Conservation (phyloP, 116 monocot genomes). For the Zostera marina region DNA sequence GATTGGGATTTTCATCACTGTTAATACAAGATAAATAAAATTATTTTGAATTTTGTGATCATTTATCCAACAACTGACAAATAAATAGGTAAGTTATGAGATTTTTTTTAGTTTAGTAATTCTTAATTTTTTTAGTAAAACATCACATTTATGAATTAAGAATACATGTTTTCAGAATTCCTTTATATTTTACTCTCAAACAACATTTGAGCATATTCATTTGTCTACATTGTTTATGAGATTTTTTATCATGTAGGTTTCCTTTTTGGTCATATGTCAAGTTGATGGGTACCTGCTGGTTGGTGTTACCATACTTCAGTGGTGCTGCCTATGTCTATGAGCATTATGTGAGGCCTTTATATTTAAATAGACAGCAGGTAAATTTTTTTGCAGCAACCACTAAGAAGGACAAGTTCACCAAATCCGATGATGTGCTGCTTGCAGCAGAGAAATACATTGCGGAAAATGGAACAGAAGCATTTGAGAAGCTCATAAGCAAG, state of each 20-base stretch:
- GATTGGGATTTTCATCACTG: too few relatives aligned
- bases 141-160: too few relatives aligned
- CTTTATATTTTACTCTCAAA: too few relatives aligned
- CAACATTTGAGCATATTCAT: too few relatives aligned
- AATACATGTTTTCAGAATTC: too few relatives aligned
- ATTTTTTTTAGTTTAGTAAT: too few relatives aligned
- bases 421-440: conserved; percentile 46
- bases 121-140: too few relatives aligned
- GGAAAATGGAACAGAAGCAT: conserved; percentile 67
- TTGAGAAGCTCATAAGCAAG: conserved; percentile 71
- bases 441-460: conserved; percentile 74
- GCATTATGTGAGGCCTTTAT: conserved; percentile 61
- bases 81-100: too few relatives aligned
- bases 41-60: too few relatives aligned
- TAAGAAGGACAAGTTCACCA: conserved; percentile 26
- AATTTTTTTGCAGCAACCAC: conserved; percentile 47
- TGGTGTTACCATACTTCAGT: conserved; percentile 95
- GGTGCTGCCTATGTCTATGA: conserved; percentile 94
- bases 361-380: conserved; percentile 46
- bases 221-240: background rate
- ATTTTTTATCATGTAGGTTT: conserved; percentile 34
- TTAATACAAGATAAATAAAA: too few relatives aligned
- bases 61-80: too few relatives aligned
- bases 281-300: conserved; percentile 65
- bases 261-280: conserved; percentile 92